Base-by-base conservation (phyloP, 306 rosid genomes). In the Parietaria judaica region DNA sequence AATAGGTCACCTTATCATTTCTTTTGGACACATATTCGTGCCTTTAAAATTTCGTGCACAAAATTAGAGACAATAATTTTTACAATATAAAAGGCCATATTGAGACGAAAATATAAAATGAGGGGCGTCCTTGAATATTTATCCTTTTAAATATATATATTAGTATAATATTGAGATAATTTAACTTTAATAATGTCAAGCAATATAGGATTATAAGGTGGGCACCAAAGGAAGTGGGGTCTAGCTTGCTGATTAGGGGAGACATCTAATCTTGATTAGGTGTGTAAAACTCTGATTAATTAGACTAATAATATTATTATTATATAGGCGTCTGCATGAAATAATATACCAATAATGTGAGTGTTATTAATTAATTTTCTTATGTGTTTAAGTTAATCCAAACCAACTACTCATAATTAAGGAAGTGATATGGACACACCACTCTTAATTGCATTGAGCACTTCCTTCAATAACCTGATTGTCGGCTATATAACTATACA, bases 261-360 rank as follows among this genome's bases (percentile, higher is more conserved):
- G n/a, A 38, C 66, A 41, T 49, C n/a, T 65, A 45, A 52, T 72
- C 71, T 53, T 52, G 52, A 65, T 72, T 72, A 59, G 76, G 67
- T 65, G 23, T 41, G 36, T 43, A 54, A 49, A 49, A 49, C 53
- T 49, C 53, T n/a, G 5, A 49, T 49, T 49, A n/a, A n/a, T 46
- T 46, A 46, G 11, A 46, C 13, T 46, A 46, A 8, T 8, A 7
- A 46, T 46, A 46, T 8, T 7, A 9, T 9, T 9, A 49, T n/a
- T 7, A 49, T 10, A 49, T 11, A 23, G 31, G 15, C 14, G 53
- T 11, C 14, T 7, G 15, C 2, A 49, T 7, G 15, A 49, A 49
- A 49, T 49, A n/a, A 49, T 7, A 49, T 10, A 49, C 53, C 53
- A 49, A 17, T 61, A 16, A 17, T 46, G 12, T 11, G 6, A 10